Conservation (phyloP, 169 alveolate genomes). For the Perkinsus marinus region DNA sequence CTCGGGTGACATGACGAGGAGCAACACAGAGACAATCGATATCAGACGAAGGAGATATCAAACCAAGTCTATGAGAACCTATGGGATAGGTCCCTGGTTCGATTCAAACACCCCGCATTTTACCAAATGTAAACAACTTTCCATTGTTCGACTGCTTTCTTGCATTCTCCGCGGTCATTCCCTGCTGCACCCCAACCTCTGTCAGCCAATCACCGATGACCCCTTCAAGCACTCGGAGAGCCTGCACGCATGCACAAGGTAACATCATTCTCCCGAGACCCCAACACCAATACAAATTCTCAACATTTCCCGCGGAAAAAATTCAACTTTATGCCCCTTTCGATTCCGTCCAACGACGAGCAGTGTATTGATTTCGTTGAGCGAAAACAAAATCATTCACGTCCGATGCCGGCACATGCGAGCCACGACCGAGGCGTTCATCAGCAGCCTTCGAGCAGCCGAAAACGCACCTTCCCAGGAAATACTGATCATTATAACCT, state of each 20-base stretch:
- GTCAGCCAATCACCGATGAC: conserved; percentile 22
- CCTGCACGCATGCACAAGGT: background rate
- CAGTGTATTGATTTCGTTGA: too few species aligned
- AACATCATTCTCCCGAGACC: background rate
- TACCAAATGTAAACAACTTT: conserved; percentile 34
- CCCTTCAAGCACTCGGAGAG: conserved; percentile 8
- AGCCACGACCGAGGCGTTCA: too few species aligned
- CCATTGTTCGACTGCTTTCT: conserved; percentile 17
- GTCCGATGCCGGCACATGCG: too few species aligned
- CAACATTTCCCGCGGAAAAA: too few species aligned
- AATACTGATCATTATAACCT: too few species aligned
- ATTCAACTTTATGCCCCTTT: too few species aligned
- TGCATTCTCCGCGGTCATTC: conserved; percentile 22
- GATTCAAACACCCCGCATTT: background rate
- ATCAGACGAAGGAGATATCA: conserved; percentile 91
- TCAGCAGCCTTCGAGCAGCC: too few species aligned
- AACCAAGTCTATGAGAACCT: conserved; percentile 94
- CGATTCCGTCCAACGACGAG: too few species aligned
- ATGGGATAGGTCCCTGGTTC: background rate
- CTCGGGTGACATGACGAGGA: conserved; percentile 84
- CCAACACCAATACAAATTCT: too few species aligned
- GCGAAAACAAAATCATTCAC: too few species aligned
- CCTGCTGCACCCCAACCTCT: conserved; percentile 25
- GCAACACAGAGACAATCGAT: conserved; percentile 94
- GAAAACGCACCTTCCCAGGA: too few species aligned